Conservation (phyloP, 2,329 filamentous ascomycete species). For the Alternaria arbusti region DNA sequence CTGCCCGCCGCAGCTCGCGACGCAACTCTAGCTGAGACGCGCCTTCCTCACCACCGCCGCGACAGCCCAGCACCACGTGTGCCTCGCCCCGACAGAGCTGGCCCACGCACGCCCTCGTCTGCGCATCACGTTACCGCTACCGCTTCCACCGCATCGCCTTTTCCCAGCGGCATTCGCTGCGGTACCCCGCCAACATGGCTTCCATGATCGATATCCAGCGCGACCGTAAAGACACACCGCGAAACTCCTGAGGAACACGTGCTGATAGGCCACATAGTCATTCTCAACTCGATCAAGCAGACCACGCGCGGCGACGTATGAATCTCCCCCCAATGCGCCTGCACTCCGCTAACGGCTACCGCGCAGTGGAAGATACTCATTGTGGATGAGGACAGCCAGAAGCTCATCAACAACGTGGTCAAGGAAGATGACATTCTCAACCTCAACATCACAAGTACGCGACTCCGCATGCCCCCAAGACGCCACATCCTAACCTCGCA, state of each 20-base stretch:
- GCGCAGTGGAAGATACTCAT: constrained; percentile 94
- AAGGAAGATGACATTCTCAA: constrained; percentile 98
- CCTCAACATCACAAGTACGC: constrained; percentile 90
- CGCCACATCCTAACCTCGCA: constrained; percentile 52
- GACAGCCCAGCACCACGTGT: constrained; percentile 2
- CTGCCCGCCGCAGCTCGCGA: constrained; percentile 17
- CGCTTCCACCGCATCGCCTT: background rate
- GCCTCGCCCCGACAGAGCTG: background rate
- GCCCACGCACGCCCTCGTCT: background rate
- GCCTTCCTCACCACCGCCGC: constrained; percentile 20
- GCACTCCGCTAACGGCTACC: constrained; percentile 36
- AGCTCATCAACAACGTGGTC: constrained; percentile 86
- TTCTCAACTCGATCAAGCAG: constrained; percentile 75
- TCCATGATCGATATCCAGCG: constrained; percentile 87
- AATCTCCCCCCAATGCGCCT: constrained; percentile 9
- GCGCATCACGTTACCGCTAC: background rate
- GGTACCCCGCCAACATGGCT: constrained; percentile 68
- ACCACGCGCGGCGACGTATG: constrained; percentile 83
- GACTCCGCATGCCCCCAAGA: background rate
- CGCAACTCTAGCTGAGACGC: constrained; percentile 27
- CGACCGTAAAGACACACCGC: constrained; percentile 60
- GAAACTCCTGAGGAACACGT: background rate
- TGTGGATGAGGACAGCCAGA: constrained; percentile 81
- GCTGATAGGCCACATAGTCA: constrained; percentile 59
- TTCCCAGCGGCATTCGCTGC: constrained; percentile 22